A percentile compares a stretch with the other conserved stretches of the same genome.
Conservation (phyloP, 177 flowering plant species). For the Viscum album region DNA sequence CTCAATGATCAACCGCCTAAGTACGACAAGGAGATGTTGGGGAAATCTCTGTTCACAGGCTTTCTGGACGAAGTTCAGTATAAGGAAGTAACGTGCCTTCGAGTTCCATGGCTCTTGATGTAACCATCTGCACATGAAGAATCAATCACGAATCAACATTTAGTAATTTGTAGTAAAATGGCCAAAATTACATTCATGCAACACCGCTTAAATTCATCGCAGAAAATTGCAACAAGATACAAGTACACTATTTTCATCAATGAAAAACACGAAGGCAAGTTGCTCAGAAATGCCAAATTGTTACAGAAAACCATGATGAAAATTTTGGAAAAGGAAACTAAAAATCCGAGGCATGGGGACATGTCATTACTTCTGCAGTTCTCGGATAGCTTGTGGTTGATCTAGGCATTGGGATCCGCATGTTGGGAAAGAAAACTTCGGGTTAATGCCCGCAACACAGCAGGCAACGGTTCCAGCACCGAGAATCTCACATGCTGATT, state of each 20-base stretch:
- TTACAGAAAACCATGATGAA: too few species aligned
- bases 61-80: slow-evolving; percentile 52
- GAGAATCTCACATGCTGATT: slow-evolving; percentile 47
- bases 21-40: slow-evolving; percentile 33
- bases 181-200: too few species aligned
- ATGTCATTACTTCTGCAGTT: slow-evolving; percentile 50
- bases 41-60: slow-evolving; percentile 82
- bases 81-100: slow-evolving; percentile 48
- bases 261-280: too few species aligned
- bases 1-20: slow-evolving; percentile 42
- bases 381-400: slow-evolving; percentile 26
- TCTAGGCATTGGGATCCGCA: slow-evolving; percentile 33
- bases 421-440: slow-evolving; percentile 44
- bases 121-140: slow-evolving; percentile 39
- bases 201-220: too few species aligned
- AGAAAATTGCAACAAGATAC: too few species aligned
- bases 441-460: slow-evolving; percentile 26
- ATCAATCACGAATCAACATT: slow-evolving; percentile 1
- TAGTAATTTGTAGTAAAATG: not conserved
- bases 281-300: too few species aligned
- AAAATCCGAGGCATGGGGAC: not conserved
- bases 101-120: slow-evolving; percentile 78
- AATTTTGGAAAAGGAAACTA: not conserved
- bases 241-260: too few species aligned
- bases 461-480: slow-evolving; percentile 73